Conservation (phyloP, 495 filamentous ascomycete species). For the Physcia stellaris region DNA sequence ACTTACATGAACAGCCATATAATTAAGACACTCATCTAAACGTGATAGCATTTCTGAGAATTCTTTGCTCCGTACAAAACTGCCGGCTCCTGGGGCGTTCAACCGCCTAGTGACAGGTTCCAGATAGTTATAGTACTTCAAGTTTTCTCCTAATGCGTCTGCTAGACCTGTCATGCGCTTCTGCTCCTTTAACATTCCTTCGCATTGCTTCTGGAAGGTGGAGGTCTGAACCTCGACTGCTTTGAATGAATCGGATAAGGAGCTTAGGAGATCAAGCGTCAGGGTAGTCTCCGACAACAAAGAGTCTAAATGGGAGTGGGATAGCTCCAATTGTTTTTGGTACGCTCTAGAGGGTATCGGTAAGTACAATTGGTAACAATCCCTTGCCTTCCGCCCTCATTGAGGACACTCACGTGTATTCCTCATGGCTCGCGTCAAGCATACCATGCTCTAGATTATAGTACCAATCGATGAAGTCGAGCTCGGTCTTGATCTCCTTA, state of each 20-base stretch:
- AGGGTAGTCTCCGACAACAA: conserved; percentile 62
- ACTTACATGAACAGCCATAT: conserved; percentile 73
- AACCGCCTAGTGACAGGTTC: conserved; percentile 80
- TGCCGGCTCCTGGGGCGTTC: conserved; percentile 81
- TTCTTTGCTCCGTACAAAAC: conserved; percentile 62
- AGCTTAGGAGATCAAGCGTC: conserved; percentile 58
- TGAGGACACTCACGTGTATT: conserved; percentile 54
- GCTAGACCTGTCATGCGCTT: conserved; percentile 60
- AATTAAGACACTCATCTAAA: conserved; percentile 77
- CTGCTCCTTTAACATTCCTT: conserved; percentile 69
- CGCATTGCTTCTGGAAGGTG: conserved; percentile 80
- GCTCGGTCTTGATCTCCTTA: conserved; percentile 31
- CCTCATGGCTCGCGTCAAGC: conserved; percentile 66
- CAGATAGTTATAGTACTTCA: conserved; percentile 83
- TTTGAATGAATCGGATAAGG: conserved; percentile 68
- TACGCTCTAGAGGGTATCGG: conserved; percentile 40
- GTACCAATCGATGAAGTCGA: conserved; percentile 51
- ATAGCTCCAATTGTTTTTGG: conserved; percentile 63
- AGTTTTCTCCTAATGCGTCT: conserved; percentile 67
- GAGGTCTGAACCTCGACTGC: conserved; percentile 81
- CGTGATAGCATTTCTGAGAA: conserved; percentile 77
- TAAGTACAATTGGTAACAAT: neutral
- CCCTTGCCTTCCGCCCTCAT: neutral
- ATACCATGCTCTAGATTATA: conserved; percentile 49
- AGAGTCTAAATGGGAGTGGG: conserved; percentile 64